Base-by-base conservation (phyloP, 805 yeast species). In the Metschnikowia santaceciliae region DNA sequence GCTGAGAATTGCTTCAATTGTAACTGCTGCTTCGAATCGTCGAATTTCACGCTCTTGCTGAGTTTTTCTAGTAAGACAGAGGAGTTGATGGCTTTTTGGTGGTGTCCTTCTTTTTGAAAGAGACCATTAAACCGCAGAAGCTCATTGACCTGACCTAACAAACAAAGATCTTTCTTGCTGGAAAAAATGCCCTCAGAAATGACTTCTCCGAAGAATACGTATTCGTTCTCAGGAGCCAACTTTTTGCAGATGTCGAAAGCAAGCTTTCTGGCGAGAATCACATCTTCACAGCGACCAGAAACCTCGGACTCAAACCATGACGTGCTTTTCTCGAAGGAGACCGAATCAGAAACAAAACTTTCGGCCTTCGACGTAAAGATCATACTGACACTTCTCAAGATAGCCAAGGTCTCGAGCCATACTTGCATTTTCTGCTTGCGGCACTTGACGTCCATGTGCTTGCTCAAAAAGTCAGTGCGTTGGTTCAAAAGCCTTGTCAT, bases 61-160 rank as follows among this genome's bases (percentile, higher is more conserved):
- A 80, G 54, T 30, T 69, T 64, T 46, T 76, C 72, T 19, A 83
- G 55, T 19, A 75, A 60, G 8, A 81, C 69, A 0, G 82, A 69
- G 0, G 82, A 69, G 52, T 76, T 81, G 2, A 81, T 66, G 41
- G 79, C 71, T 56, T 78, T 80, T 57, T 84, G 90, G 4, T 56
- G 63, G 37, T 73, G 75, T 0, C 54, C 49, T 1, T 61, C 54
- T 0, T 48, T 39, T 15, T 81, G 70, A 2, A 82, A 67, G 20
- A 74, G 53, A 22, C 66, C 61, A 10, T 76, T 79, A 51, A 76
- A 77, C 15, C 74, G 58, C 6, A 71, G 61, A 3, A 79, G 56
- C 51, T 81, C 85, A 53, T 63, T 53, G 4, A 65, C 50, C 2
- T 62, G 57, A 19, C 67, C 66, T 17, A 63, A 49, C 61, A 62